Percentiles rank a stretch among this genome's conserved stretches.
These are phyloP conservation scores for Przewalskia tangutica DNA, from an alignment of 257 asterid genomes.

Conservation along the genomic window DNA sequence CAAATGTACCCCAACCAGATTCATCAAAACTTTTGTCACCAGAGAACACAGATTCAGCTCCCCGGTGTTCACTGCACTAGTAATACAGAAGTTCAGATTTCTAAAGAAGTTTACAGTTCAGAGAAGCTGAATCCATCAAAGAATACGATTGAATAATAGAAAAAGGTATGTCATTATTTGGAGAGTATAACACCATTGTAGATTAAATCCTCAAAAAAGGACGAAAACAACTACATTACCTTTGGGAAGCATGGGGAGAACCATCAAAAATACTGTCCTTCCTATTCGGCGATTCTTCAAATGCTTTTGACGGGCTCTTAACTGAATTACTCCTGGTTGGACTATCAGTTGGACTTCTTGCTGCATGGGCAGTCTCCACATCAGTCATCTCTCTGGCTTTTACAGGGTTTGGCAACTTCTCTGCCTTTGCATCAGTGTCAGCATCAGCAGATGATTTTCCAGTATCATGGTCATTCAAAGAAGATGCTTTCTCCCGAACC, in stretches of 20 bases:
- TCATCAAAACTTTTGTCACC: slow-evolving; percentile 50
- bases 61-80: slow-evolving; percentile 53
- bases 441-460: slow-evolving; percentile 38
- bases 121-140: not conserved
- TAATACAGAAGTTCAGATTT: not conserved
- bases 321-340: slow-evolving; percentile 48
- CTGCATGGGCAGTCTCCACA: slow-evolving; percentile 26
- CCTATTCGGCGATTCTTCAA: slow-evolving; percentile 33
- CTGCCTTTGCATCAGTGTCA: slow-evolving; percentile 30
- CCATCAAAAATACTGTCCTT: slow-evolving; percentile 49
- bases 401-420: slow-evolving; percentile 29
- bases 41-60: slow-evolving; percentile 22
- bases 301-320: slow-evolving; percentile 50
- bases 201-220: not conserved
- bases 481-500: slow-evolving; percentile 45
- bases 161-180: not conserved
- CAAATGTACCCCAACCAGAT: slow-evolving; percentile 71
- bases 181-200: not conserved
- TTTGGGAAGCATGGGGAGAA: slow-evolving; percentile 62
- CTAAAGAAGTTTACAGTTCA: not conserved
- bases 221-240: slow-evolving; percentile 29
- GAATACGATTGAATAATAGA: not conserved
- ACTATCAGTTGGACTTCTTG: slow-evolving; percentile 59
- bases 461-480: slow-evolving; percentile 20
- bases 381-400: slow-evolving; percentile 30